Evolutionary conservation across 2,329 filamentous ascomycete species (phyloP).

Genomic region (Fusarium sp.): DNA sequence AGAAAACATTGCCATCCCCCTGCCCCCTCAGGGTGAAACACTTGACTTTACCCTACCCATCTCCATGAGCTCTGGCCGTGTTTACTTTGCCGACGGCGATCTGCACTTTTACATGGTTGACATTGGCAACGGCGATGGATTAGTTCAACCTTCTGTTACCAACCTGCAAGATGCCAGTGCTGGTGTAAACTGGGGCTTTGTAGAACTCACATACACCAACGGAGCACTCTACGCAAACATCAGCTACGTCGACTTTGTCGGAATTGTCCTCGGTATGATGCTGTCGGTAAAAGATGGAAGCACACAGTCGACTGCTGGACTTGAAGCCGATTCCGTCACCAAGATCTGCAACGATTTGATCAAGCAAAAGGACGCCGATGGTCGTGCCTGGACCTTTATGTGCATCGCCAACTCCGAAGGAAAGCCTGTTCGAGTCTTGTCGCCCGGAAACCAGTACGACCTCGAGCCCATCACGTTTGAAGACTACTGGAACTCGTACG

Average conservation of each 20-base stretch:
- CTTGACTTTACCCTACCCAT: constrained; percentile 59
- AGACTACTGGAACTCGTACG: constrained; percentile 62
- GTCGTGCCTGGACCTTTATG: constrained; percentile 61
- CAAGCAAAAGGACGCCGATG: constrained; percentile 56
- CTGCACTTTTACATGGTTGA: constrained; percentile 61
- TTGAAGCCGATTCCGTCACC: constrained; percentile 54
- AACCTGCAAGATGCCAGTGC: constrained; percentile 62
- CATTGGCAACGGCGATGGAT: constrained; percentile 49
- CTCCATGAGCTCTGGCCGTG: constrained; percentile 58
- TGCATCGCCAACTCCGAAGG: constrained; percentile 58
- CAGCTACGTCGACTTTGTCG: constrained; percentile 67
- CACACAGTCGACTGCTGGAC: constrained; percentile 59
- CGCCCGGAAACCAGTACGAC: constrained; percentile 60
- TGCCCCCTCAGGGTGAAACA: constrained; percentile 56
- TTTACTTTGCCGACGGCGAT: constrained; percentile 63
- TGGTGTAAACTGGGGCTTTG: constrained; percentile 64
- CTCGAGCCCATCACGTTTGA: constrained; percentile 55
- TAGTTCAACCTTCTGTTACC: constrained; percentile 66
- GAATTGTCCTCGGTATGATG: constrained; percentile 66
- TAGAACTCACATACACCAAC: constrained; percentile 63
- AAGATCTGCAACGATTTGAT: constrained; percentile 60
- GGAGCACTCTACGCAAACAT: constrained; percentile 64
- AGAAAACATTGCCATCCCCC: constrained; percentile 60
- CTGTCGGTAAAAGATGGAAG: constrained; percentile 57
- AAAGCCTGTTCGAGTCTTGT: constrained; percentile 61